Evolutionary conservation across 2,329 filamentous ascomycete species (phyloP).

Genomic region (Ophiostoma sp.): DNA sequence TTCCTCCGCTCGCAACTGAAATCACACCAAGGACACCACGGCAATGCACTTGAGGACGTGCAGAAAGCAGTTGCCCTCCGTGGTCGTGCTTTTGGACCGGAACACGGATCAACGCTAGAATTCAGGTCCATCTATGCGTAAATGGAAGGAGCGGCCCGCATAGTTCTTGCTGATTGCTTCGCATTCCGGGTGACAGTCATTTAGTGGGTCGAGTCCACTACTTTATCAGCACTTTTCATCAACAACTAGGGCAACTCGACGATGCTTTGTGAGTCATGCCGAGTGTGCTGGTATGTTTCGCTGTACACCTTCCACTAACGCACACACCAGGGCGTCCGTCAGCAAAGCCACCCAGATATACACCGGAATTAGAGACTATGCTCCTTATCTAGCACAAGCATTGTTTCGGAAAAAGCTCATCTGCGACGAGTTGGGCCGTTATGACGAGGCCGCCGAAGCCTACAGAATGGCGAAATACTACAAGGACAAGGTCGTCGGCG

Average conservation of each 20-base stretch:
- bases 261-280: neutral
- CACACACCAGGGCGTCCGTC: neutral
- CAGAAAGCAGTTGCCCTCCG: neutral
- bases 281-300: neutral
- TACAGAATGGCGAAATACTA: neutral
- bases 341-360: neutral
- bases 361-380: neutral
- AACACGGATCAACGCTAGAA: neutral
- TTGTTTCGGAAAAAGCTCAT: conserved; percentile 3
- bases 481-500: neutral
- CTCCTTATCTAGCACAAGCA: neutral
- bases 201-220: neutral
- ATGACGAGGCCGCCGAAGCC: neutral
- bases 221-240: neutral
- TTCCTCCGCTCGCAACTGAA: neutral
- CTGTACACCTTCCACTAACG: neutral
- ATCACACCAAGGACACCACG: neutral
- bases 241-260: neutral
- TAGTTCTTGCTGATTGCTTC: neutral
- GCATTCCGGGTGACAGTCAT: neutral
- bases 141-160: neutral
- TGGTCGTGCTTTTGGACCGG: neutral
- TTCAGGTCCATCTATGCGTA: neutral
- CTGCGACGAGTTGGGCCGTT: neutral
- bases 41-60: neutral